Percentiles rank a stretch among this genome's conserved stretches.
Evolutionary conservation across 805 yeast genomes (phyloP).

Genomic region (Saturnispora halmiae): DNA sequence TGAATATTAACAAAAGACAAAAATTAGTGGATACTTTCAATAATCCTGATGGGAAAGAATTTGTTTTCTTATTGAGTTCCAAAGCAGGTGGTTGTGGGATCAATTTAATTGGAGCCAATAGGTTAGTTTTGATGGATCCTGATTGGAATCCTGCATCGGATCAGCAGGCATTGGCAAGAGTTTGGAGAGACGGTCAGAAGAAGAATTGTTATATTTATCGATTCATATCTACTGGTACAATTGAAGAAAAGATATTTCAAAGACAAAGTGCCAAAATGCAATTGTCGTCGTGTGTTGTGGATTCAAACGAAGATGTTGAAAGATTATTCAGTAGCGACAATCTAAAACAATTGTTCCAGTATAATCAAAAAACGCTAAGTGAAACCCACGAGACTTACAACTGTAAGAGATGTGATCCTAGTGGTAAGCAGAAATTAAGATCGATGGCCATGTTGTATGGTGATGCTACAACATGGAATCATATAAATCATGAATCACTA

Average conservation of each 20-base stretch:
- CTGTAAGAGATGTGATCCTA: conserved; percentile 64
- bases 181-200: conserved; percentile 98
- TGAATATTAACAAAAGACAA: conserved; percentile 87
- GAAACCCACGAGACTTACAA: conserved; percentile 91
- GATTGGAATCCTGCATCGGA: conserved; percentile 99
- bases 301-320: conserved; percentile 92
- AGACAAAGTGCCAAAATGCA: conserved; percentile 92
- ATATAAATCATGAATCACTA: conserved; percentile 57
- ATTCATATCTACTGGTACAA: conserved; percentile 88
- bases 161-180: conserved; percentile 95
- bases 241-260: conserved; percentile 93
- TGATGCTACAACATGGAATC: conserved; percentile 97
- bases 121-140: conserved; percentile 76
- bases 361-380: conserved; percentile 56
- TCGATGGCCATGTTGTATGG: conserved; percentile 92
- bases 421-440: conserved; percentile 50
- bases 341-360: conserved; percentile 66
- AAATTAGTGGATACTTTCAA: conserved; percentile 82
- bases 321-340: conserved; percentile 79
- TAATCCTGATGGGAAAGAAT: conserved; percentile 81
- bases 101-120: conserved; percentile 90
- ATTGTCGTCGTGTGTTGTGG: conserved; percentile 91
- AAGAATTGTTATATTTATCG: conserved; percentile 93
- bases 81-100: conserved; percentile 99
- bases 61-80: conserved; percentile 80